Base-by-base conservation (phyloP, 768 basidiomycete genomes). In the Multifurca ochricompacta region DNA sequence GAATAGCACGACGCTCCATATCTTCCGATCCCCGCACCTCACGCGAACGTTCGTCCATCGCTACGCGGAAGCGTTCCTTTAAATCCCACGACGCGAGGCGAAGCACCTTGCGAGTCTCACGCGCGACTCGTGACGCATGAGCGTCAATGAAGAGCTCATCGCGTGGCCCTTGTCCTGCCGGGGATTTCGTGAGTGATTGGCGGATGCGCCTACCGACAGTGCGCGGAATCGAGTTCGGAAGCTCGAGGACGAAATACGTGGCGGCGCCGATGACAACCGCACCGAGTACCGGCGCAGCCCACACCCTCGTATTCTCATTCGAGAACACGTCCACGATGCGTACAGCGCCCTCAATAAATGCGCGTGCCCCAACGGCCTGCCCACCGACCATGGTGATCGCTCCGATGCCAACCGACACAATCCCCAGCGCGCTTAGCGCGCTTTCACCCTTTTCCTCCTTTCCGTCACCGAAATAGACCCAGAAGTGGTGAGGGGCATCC, bases 41-140 rank as follows among this genome's bases (percentile, higher is more conserved):
- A 64, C 78, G 79, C 34, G 75, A 78, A 40, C 82, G 73, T 66
- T 87, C 83, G 62, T 98, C 92, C 74, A 92, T 79, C 16, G 89
- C 86, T 3, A 71, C 73, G 53, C 81, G 76, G 75, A 92, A 95
- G 39, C 85, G 78, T 69, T 90, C 87, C 62, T 78, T 78, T 56
- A 94, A 65, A 68, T 97, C 94, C 91, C 91, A 97, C 19, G 87
- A 83, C 18, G 89, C 94, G 28, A 92, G 68, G 44, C 94, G 76
- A 55, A 99, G 72, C 42, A 99, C 95, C 73, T 97, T 97, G 63
- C 95, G 79, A 21, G 91, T 89, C 77, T 98, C 95, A 34, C 82
- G 75, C 48, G 81, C 73, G 36, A 97, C 77, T 19, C 95, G 76
- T 39, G 73, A 75, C 2, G 80, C 77, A 64, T 97, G 85, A 2